A percentile compares a stretch with the other conserved stretches of the same genome.
These are phyloP conservation scores for Leucogyrophana mollusca DNA, from an alignment of 768 basidiomycete genomes.

Conservation along the genomic window DNA sequence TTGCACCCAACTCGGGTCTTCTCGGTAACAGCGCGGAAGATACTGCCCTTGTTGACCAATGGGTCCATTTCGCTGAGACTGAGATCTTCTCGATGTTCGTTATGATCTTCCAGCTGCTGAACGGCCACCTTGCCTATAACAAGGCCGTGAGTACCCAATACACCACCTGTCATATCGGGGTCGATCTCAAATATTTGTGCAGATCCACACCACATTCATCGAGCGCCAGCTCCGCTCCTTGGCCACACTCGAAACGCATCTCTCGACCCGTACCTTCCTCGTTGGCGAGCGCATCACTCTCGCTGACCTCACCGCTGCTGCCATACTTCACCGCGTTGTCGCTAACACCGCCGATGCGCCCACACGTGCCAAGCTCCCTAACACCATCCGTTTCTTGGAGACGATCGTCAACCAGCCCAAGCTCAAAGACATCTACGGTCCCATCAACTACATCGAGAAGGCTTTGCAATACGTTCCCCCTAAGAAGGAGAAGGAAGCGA, in stretches of 20 bases:
- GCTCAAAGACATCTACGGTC: constrained; percentile 65
- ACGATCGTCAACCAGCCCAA: constrained; percentile 85
- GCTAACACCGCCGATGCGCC: constrained; percentile 61
- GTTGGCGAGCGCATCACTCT: constrained; percentile 93
- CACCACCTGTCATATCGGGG: not conserved
- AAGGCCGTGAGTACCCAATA: constrained; percentile 63
- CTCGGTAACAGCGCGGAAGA: constrained; percentile 66
- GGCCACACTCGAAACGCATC: constrained; percentile 68
- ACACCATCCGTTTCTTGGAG: constrained; percentile 82
- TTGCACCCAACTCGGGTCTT: constrained; percentile 77
- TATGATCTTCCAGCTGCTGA: constrained; percentile 42
- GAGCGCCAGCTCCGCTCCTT: constrained; percentile 61
- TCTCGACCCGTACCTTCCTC: constrained; percentile 81
- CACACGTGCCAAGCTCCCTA: constrained; percentile 64
- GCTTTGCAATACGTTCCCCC: constrained; percentile 69
- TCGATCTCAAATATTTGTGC: constrained; percentile 4
- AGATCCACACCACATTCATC: constrained; percentile 58
- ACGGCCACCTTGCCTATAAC: constrained; percentile 66
- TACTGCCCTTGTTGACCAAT: constrained; percentile 80
- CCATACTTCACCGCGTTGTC: constrained; percentile 54
- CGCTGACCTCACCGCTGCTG: constrained; percentile 78
- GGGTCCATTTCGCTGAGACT: constrained; percentile 71
- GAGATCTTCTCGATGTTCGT: constrained; percentile 49
- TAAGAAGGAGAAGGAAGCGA: constrained; percentile 58
- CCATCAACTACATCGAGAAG: constrained; percentile 64